Evolutionary conservation across 2,329 filamentous ascomycete species (phyloP), one percentile per base, ranked within the genome.

Genomic region (Reticulascus tulasneorum): DNA sequence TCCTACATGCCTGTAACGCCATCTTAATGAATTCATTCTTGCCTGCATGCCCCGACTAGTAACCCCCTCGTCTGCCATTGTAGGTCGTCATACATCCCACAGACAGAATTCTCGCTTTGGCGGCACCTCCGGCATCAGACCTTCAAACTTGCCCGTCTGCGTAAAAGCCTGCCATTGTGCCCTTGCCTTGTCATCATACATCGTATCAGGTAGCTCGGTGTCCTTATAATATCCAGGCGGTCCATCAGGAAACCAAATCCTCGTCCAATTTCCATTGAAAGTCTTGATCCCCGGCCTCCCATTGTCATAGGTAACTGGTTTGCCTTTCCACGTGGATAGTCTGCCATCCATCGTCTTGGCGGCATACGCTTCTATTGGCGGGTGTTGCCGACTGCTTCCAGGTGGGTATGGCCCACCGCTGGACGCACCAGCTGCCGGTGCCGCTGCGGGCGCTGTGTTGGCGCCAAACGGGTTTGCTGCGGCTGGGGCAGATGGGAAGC

Each of bases 1-100:
- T 17, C 11, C 18, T 23, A 23, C 7, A 33, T 33, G 15, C 22
- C 32, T 23, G 12, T n/a, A 16, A 30, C n/a, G n/a, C n/a, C n/a
- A n/a, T 11, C 10, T 35, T n/a, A 7, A 16, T 12, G 3, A 11
- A 16, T n/a, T 19, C 11, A 9, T 10, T 11, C n/a, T n/a, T 26
- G 16, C 16, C 32, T 65, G n/a, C n/a, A n/a, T n/a, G n/a, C n/a
- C n/a, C n/a, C n/a, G n/a, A n/a, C n/a, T n/a, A n/a, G n/a, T n/a
- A n/a, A n/a, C n/a, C n/a, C n/a, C n/a, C n/a, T n/a, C n/a, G n/a
- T n/a, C n/a, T n/a, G n/a, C n/a, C n/a, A n/a, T n/a, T n/a, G n/a
- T n/a, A n/a, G n/a, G n/a, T n/a, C n/a, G n/a, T n/a, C 59, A 90
- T 50, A 91, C 81, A 53, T 87, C 78, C 75, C 84, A 91, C 19